Conservation (phyloP, 805 yeast species). For the Yamadazyma paraphyllophila region DNA sequence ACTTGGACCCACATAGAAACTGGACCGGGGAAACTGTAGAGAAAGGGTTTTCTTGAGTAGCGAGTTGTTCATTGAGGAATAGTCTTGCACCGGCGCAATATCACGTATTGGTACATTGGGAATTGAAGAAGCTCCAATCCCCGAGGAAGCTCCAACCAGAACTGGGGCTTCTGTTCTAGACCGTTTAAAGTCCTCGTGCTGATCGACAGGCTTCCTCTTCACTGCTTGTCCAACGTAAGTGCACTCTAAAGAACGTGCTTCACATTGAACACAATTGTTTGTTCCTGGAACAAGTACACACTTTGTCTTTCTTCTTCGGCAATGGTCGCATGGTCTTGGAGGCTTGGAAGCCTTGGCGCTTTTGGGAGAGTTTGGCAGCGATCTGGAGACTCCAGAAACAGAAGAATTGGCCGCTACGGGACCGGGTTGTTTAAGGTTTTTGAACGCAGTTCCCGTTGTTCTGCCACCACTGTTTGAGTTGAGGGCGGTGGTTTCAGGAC, state of each 20-base stretch:
- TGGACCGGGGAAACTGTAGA: slow-evolving; percentile 86
- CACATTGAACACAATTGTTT: slow-evolving; percentile 72
- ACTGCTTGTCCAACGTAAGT: slow-evolving; percentile 62
- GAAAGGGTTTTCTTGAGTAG: slow-evolving; percentile 65
- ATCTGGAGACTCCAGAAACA: not conserved
- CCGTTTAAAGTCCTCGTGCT: slow-evolving; percentile 18
- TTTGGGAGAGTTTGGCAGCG: not conserved
- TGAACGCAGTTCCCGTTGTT: no score
- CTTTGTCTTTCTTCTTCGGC: slow-evolving; percentile 74
- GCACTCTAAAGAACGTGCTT: slow-evolving; percentile 68
- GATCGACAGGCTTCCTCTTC: slow-evolving; percentile 32
- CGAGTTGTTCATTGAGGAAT: slow-evolving; percentile 60
- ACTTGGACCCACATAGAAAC: slow-evolving; percentile 85
- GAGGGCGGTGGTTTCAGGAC: no score
- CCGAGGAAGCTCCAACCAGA: no score
- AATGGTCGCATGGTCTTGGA: slow-evolving; percentile 77
- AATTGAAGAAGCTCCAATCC: no score
- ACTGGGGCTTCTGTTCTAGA: slow-evolving; percentile 15
- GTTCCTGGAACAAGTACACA: slow-evolving; percentile 70
- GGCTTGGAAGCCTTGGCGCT: slow-evolving; percentile 31
- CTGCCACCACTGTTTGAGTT: no score
- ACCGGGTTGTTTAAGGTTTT: no score
- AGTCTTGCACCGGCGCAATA: slow-evolving; percentile 63
- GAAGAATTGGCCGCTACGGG: no score
- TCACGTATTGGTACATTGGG: slow-evolving; percentile 50